Percentiles rank a stretch among this genome's conserved stretches.
phyloP scores from a whole-genome alignment of 2,329 filamentous ascomycete species.

The Curvularia sp. region DNA sequence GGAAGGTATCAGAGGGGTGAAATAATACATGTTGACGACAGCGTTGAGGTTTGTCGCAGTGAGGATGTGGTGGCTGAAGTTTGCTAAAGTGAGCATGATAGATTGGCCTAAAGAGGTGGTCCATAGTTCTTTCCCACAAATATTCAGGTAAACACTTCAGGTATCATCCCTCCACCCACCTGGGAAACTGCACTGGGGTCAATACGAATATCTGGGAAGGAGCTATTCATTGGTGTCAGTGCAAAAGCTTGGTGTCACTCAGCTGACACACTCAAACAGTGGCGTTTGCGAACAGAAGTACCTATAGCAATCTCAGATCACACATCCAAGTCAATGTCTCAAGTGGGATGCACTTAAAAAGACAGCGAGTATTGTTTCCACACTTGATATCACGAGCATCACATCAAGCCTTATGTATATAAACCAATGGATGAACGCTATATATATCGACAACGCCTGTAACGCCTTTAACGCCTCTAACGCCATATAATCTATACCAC shows the following conservation, averaged over 20 bases:
- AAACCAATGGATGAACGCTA: not conserved
- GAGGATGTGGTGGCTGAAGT: not conserved
- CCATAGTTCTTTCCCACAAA: not conserved
- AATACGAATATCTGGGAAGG: not conserved
- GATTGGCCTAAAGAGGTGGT: not conserved
- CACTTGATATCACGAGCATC: not conserved
- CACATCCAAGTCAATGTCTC: not conserved
- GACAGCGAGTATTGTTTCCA: not conserved
- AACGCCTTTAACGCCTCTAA: too few relatives aligned
- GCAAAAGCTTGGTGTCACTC: not conserved
- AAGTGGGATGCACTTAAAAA: not conserved
- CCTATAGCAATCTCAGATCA: not conserved
- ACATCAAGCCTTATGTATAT: not conserved
- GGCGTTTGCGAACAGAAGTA: not conserved
- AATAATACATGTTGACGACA: not conserved
- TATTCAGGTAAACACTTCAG: not conserved
- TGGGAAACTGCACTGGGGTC: not conserved
- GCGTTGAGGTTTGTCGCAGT: not conserved
- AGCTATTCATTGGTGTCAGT: not conserved
- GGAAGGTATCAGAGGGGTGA: not conserved
- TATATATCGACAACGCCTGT: not conserved
- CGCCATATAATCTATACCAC: not conserved
- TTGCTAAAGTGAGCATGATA: not conserved
- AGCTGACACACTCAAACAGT: not conserved
- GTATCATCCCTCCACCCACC: too few relatives aligned